These are phyloP conservation scores for Kalmusia sp. DNA, from an alignment of 2,329 filamentous ascomycete species.

Conservation along the genomic window DNA sequence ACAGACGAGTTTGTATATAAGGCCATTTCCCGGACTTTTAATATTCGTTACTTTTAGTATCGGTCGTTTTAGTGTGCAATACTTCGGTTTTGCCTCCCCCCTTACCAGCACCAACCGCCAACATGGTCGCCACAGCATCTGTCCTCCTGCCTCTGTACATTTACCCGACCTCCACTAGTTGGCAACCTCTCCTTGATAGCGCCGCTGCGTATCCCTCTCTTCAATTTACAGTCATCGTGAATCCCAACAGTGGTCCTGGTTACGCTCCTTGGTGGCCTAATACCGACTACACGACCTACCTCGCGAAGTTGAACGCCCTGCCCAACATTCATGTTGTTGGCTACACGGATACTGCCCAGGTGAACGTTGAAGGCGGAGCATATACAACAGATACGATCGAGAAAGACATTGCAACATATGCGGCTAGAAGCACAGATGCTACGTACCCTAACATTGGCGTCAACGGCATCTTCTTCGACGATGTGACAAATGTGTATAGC, in stretches of 20 bases:
- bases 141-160: conserved; percentile 2
- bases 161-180: background rate
- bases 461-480: conserved; percentile 1
- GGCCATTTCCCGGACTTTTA: too few species aligned
- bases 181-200: conserved; percentile 2
- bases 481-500: conserved; percentile 4
- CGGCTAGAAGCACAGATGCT: background rate
- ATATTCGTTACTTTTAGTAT: too few species aligned
- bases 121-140: conserved; percentile 2
- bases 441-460: background rate
- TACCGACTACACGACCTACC: background rate
- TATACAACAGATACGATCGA: background rate
- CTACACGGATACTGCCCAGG: conserved; percentile 52
- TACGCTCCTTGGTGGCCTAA: conserved; percentile 2
- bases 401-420: background rate
- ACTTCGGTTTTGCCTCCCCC: too few species aligned
- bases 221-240: conserved; percentile 4
- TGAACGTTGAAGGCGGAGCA: background rate
- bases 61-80: too few species aligned
- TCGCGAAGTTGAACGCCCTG: conserved; percentile 33
- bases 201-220: background rate
- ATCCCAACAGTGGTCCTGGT: background rate
- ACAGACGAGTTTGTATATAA: too few species aligned
- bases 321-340: conserved; percentile 56
- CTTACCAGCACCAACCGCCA: too few species aligned